Evolutionary conservation across 768 basidiomycete species (phyloP).

Genomic region (Neoboletus magnificus): DNA sequence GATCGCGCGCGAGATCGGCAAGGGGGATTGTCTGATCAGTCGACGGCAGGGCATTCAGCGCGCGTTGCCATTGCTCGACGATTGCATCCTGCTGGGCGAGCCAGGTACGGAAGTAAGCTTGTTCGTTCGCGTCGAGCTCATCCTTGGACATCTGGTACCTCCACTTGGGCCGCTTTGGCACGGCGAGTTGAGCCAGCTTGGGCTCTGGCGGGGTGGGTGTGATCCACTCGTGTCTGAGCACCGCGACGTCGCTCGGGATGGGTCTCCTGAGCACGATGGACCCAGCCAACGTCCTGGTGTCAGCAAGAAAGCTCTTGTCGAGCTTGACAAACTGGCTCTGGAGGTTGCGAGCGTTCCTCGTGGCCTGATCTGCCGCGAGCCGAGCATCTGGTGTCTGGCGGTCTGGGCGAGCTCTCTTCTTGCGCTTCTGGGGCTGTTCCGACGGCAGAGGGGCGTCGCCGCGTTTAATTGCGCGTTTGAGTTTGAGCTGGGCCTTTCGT

Average conservation of each 20-base stretch:
- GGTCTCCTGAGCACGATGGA: constrained; percentile 54
- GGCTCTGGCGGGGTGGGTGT: not conserved
- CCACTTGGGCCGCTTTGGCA: constrained; percentile 82
- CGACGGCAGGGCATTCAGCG: constrained; percentile 4
- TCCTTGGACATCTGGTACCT: constrained; percentile 80
- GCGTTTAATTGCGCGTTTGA: constrained; percentile 82
- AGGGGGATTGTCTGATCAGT: constrained; percentile 3
- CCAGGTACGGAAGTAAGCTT: constrained; percentile 81
- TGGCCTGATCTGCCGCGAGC: constrained; percentile 29
- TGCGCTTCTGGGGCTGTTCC: constrained; percentile 9
- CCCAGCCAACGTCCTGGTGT: constrained; percentile 55
- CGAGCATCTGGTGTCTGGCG: constrained; percentile 1
- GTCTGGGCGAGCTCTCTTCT: not conserved
- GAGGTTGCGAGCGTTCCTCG: constrained; percentile 46
- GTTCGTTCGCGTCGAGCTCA: constrained; percentile 89
- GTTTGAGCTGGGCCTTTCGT: constrained; percentile 68
- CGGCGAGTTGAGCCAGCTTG: constrained; percentile 3
- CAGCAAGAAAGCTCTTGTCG: constrained; percentile 55
- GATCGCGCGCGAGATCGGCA: not conserved
- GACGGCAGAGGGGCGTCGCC: constrained; percentile 54
- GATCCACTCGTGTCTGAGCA: constrained; percentile 30
- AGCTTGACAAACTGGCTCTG: constrained; percentile 72
- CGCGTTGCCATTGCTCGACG: constrained; percentile 50
- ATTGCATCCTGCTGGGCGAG: constrained; percentile 57
- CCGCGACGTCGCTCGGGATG: constrained; percentile 39